These are phyloP conservation scores for Vitis labrusca DNA, from an alignment of 164 flowering plant genomes.

Conservation along the genomic window DNA sequence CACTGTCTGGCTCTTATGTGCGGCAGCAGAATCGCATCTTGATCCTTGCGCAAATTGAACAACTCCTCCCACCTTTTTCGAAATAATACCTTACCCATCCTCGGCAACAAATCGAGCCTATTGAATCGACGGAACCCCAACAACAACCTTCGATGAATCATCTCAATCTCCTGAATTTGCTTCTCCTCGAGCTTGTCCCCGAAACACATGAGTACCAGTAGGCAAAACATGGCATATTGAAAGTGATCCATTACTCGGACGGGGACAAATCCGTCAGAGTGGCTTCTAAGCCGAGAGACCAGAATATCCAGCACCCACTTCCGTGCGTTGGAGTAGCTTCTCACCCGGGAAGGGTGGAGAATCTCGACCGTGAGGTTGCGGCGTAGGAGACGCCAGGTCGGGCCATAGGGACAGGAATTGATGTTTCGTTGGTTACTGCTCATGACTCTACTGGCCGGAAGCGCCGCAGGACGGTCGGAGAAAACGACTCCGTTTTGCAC, in stretches of 20 bases:
- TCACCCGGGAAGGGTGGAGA: slow-evolving; percentile 23
- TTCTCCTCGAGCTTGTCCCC: slow-evolving; percentile 18
- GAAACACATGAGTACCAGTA: slow-evolving; percentile 25
- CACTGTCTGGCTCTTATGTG: too few species aligned
- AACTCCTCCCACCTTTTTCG: too few species aligned
- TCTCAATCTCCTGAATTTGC: not conserved
- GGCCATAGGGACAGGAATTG: slow-evolving; percentile 20
- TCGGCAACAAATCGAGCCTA: slow-evolving; percentile 1
- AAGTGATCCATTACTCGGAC: slow-evolving; percentile 4
- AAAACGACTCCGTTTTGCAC: slow-evolving; percentile 31
- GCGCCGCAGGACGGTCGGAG: slow-evolving; percentile 16
- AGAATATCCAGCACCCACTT: slow-evolving; percentile 19
- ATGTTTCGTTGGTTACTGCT: slow-evolving; percentile 14
- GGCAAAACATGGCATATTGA: slow-evolving; percentile 15
- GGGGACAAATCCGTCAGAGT: too few species aligned
- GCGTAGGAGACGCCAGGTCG: slow-evolving; percentile 28
- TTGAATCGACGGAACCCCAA: not conserved
- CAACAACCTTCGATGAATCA: too few species aligned
- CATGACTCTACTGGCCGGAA: slow-evolving; percentile 2
- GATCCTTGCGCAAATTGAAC: too few species aligned
- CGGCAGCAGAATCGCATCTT: too few species aligned
- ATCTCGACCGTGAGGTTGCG: slow-evolving; percentile 21
- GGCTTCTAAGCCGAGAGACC: not conserved
- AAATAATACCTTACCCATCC: too few species aligned
- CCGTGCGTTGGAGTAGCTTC: slow-evolving; percentile 11